Evolutionary conservation across 2,329 filamentous ascomycete species (phyloP), one percentile per base, ranked within the genome.

Genomic region (Calonectria naviculata): DNA sequence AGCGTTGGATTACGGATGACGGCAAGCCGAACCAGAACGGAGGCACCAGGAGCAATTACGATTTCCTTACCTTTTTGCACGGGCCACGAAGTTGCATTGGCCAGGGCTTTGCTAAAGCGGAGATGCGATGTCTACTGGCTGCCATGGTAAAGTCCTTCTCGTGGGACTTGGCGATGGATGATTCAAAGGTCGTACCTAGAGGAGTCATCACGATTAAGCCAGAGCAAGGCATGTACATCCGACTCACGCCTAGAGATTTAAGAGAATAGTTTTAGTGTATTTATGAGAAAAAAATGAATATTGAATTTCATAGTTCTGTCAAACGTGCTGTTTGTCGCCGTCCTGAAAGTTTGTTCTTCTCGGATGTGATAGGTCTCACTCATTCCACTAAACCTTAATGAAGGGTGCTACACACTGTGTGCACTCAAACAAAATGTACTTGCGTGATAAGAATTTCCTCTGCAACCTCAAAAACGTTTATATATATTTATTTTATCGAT

Each of bases 61-160:
- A 89, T 2, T 92, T 93, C 73, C 80, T 95, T 81, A 95, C 94
- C 0, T 97, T 97, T 82, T 81, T 97, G 62, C 94, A 97, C 78
- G 95, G 95, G 0, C 94, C 94, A 0, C 85, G 95, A 63, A 93
- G 92, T 76, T 97, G 95, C 78, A 97, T 97, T 73, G 95, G 95
- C 0, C 89, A 92, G 79, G 86, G 87, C 0, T 95, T 95, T 80
- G 92, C 94, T 0, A 91, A 90, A 78, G 89, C 92, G 0, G 94
- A 96, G 83, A 90, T 95, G 81, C 91, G 92, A 12, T 94, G 92
- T 79, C 80, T 96, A 69, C 79, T 97, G 15, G 93, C 93, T 15
- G 88, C 88, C 1, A 87, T 92, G 83, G 88, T 94, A 1, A 91
- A 90, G 1, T 85, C 86, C 17, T 95, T 94, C 79, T 86, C 90